A percentile compares a stretch with the other conserved stretches of the same genome.
phyloP scores from a whole-genome alignment of 352 stramenopile species.

The Phytophthora ramorum region DNA sequence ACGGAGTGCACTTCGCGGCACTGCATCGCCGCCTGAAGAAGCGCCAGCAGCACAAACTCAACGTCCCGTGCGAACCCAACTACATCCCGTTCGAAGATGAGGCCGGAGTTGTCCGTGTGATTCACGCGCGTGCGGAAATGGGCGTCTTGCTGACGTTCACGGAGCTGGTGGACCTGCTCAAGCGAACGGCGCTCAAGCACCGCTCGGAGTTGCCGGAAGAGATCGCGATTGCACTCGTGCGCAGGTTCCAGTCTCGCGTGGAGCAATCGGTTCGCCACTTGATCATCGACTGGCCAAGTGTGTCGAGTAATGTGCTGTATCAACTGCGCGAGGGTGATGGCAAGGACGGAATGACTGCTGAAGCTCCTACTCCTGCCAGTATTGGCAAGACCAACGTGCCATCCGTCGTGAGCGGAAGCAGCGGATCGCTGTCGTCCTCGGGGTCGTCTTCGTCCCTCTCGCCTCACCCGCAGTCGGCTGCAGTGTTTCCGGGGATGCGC shows the following conservation, averaged over 20 bases:
- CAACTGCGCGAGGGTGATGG: slow-evolving; percentile 28
- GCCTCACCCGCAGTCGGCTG: slow-evolving; percentile 17
- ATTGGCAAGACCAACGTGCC: slow-evolving; percentile 14
- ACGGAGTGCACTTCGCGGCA: slow-evolving; percentile 74
- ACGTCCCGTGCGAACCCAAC: slow-evolving; percentile 47
- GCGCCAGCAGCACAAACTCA: slow-evolving; percentile 52
- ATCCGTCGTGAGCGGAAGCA: slow-evolving; percentile 25
- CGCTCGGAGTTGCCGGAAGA: slow-evolving; percentile 46
- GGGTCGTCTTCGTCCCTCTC: slow-evolving; percentile 33
- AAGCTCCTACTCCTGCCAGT: slow-evolving; percentile 2
- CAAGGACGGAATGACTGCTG: slow-evolving; percentile 24
- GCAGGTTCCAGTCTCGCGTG: slow-evolving; percentile 62
- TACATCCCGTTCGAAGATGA: slow-evolving; percentile 80
- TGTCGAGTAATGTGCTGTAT: slow-evolving; percentile 46
- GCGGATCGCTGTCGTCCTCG: slow-evolving; percentile 35
- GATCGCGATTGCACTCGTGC: slow-evolving; percentile 47
- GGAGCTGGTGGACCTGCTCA: slow-evolving; percentile 69
- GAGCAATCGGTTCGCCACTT: slow-evolving; percentile 72
- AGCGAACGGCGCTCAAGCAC: slow-evolving; percentile 70
- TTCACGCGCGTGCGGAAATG: slow-evolving; percentile 72
- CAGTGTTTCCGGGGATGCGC: slow-evolving; percentile 8
- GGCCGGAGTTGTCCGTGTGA: slow-evolving; percentile 70
- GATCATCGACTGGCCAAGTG: slow-evolving; percentile 64
- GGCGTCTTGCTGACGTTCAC: slow-evolving; percentile 76
- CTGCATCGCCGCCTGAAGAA: slow-evolving; percentile 77